Evolutionary conservation across 768 basidiomycete species (phyloP), one percentile per base, ranked within the genome.

Genomic region (Kwoniella mangroviensis): DNA sequence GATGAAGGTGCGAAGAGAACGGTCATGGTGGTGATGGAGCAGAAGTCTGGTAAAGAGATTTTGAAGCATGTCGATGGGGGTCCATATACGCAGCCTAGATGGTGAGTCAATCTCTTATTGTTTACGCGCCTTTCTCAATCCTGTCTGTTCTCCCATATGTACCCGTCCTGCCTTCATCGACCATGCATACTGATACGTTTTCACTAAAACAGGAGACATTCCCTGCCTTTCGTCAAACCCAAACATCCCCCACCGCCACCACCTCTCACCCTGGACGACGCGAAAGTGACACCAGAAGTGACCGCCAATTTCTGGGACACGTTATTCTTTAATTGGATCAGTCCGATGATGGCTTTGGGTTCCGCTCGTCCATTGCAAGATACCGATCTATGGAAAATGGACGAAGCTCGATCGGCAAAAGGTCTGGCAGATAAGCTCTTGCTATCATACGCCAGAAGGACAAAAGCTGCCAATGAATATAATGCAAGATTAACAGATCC

Each of bases 311-410:
- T 88, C 80, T 86, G 88, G 70, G 87, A 85, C 73, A 77, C 87
- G 5, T 72, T 93, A 3, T 89, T 88, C 41, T 95, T 93, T 73
- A 82, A 83, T 54, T 94, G 93, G 93, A 86, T 94, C 21, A 89
- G 88, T 2, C 87, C 88, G 2, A 82, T 94, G 24, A 86, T 95
- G 71, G 79, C 81, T 6, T 84, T 93, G 12, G 93, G 93, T 9
- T 93, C 93, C 77, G 86, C 88, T 9, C 87, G 93, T 9, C 91
- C 93, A 0, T 86, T 96, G 2, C 90, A 93, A 76, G 89, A 89
- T 0, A 83, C 90, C 0, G 93, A 95, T 82, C 85, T 95, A 3
- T 94, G 90, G 86, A 91, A 88, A 81, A 88, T 94, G 26, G 89
- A 89, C 68, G 87, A 89, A 45, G 81, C 87, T 22, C 87, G 89